Evolutionary conservation across 2,329 filamentous ascomycete genomes (phyloP).

Genomic region (Trichoderma sp.): DNA sequence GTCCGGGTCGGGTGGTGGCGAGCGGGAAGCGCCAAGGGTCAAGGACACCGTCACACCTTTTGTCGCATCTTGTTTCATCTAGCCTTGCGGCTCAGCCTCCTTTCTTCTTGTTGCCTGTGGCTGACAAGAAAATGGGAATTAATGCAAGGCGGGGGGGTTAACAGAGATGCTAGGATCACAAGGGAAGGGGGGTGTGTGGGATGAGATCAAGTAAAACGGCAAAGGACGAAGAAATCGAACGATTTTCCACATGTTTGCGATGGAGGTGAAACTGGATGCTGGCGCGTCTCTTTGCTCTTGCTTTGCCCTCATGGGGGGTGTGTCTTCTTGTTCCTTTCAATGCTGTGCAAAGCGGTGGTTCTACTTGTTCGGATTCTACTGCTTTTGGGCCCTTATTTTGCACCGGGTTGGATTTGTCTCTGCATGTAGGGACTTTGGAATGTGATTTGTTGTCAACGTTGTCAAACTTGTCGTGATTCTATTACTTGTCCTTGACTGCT

Average conservation of each 20-base stretch:
- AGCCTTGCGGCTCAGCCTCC: conserved; percentile 18
- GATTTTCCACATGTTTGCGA: conserved; percentile 27
- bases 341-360: too few relatives aligned
- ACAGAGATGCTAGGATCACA: too few relatives aligned
- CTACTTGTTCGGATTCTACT: background rate
- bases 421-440: background rate
- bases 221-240: conserved; percentile 29
- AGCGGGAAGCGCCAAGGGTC: conserved; percentile 23
- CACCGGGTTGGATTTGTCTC: background rate
- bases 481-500: too few relatives aligned
- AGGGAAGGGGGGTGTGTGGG: background rate
- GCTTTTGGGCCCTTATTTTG: background rate
- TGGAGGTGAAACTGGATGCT: conserved; percentile 18
- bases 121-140: background rate
- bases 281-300: background rate
- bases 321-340: too few relatives aligned
- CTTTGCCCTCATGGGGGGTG: background rate
- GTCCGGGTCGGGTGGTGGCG: conserved; percentile 9
- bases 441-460: too few relatives aligned
- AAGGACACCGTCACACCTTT: conserved; percentile 21
- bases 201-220: conserved; percentile 10
- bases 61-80: conserved; percentile 28
- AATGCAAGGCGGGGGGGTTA: background rate
- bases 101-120: background rate
- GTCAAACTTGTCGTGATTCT: too few relatives aligned